Evolutionary conservation across 2,329 filamentous ascomycete species (phyloP), one percentile per base, ranked within the genome.

Genomic region (Talaromyces atroroseus): DNA sequence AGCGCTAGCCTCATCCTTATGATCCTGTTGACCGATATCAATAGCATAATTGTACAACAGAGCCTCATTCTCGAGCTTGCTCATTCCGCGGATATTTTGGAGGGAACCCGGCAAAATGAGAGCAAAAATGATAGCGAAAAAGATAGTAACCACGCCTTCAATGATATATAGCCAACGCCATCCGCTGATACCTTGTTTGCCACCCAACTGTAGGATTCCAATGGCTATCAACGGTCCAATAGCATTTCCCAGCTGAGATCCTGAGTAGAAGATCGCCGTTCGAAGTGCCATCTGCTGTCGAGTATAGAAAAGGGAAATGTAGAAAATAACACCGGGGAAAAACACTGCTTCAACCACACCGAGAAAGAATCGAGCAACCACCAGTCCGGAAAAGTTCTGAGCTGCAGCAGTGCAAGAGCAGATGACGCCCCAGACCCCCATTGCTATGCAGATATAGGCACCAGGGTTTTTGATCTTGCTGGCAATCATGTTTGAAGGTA

Each of bases 231-330:
- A 74, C 54, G 74, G 73, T 5, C 71, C 68, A 58, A 75, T 72
- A 5, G 75, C 76, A 32, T 70, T 73, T 1, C 73, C 70, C 58
- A 78, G 64, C 54, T 67, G 69, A 20, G 74, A 76, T 54, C 76
- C 73, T 47, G 75, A 64, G 60, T 77, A 78, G 66, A 78, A 78
- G 16, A 72, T 67, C 12, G 71, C 53, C 16, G 49, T 56, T 7
- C 57, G 47, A 38, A 55, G 32, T 18, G 59, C 59, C 29, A 64
- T 58, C 61, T 68, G 62, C 50, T 54, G 34, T 14, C 65, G 52
- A 0, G 83, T 85, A 65, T 86, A 88, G 84, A 84, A 89, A 12
- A 83, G 87, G 61, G 81, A 85, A 24, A 89, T 78, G 5, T 88
- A 73, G 64, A 87, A 89, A 0, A 86, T 83, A 52, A 80, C 84